phyloP scores from a whole-genome alignment of 2,329 filamentous ascomycete species.

The Exophiala alcalophila region DNA sequence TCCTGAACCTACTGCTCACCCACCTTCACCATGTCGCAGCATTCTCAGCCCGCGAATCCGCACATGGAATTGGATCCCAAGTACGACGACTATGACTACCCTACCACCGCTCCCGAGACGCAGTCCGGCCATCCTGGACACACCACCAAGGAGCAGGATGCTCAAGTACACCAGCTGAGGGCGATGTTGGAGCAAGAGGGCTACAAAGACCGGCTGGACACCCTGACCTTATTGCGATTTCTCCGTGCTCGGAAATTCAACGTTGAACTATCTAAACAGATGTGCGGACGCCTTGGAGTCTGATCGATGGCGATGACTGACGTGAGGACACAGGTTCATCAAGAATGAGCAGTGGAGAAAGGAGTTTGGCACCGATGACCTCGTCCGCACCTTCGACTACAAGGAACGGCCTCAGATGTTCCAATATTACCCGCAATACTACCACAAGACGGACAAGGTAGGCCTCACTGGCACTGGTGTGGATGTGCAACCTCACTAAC shows the following conservation, averaged over 20 bases:
- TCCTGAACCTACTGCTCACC: not conserved
- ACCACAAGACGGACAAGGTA: slow-evolving; percentile 73
- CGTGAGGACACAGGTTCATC: slow-evolving; percentile 66
- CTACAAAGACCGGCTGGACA: slow-evolving; percentile 81
- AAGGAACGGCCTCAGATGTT: slow-evolving; percentile 78
- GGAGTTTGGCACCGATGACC: slow-evolving; percentile 78
- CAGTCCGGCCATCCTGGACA: slow-evolving; percentile 82
- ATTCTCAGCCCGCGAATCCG: slow-evolving; percentile 32
- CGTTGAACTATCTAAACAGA: slow-evolving; percentile 75
- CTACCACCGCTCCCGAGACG: slow-evolving; percentile 67
- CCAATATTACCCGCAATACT: slow-evolving; percentile 96
- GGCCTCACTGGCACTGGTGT: slow-evolving; percentile 15
- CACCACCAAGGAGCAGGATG: slow-evolving; percentile 82
- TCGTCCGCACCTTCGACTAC: slow-evolving; percentile 80
- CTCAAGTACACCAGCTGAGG: slow-evolving; percentile 81
- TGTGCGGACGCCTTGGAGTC: slow-evolving; percentile 59
- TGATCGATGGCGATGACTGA: slow-evolving; percentile 7
- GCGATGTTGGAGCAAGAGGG: slow-evolving; percentile 79
- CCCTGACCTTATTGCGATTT: slow-evolving; percentile 87
- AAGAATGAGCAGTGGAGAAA: slow-evolving; percentile 89
- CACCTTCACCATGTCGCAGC: slow-evolving; percentile 25
- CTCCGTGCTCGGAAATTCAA: slow-evolving; percentile 94
- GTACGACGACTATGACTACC: slow-evolving; percentile 95
- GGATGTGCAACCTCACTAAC: slow-evolving; percentile 6
- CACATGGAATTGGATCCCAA: slow-evolving; percentile 68